Percentiles rank a stretch among this genome's conserved stretches.
Evolutionary conservation across 2,329 filamentous ascomycete species (phyloP).

Genomic region (Phialocephala subalpina): DNA sequence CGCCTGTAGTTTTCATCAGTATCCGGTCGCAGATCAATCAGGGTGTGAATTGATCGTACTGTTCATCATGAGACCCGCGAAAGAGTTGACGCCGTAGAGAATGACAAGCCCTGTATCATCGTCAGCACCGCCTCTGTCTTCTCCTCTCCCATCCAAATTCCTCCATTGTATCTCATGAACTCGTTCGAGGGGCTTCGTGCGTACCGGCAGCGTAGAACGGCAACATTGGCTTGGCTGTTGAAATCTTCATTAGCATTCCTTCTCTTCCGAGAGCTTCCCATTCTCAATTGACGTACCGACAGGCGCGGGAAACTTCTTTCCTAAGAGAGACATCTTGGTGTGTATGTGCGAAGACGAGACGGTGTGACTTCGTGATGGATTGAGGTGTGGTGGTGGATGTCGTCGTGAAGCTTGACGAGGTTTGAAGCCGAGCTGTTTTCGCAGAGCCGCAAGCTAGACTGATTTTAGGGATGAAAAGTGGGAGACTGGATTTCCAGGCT

Average conservation of each 20-base stretch:
- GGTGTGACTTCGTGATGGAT: conserved; percentile 23
- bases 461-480: not conserved
- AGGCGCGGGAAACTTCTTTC: conserved; percentile 84
- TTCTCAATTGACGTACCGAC: conserved; percentile 70
- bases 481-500: not conserved
- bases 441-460: conserved; percentile 24
- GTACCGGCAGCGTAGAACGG: conserved; percentile 96
- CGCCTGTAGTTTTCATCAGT: conserved; percentile 62
- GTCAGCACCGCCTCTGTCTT: conserved; percentile 28
- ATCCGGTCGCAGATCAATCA: conserved; percentile 3
- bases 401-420: conserved; percentile 24
- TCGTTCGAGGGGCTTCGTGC: conserved; percentile 46
- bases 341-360: conserved; percentile 48
- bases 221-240: conserved; percentile 84
- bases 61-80: conserved; percentile 78
- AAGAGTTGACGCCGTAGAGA: conserved; percentile 89
- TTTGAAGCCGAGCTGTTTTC: conserved; percentile 30
- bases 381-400: conserved; percentile 26
- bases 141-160: not conserved
- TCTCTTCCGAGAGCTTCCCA: conserved; percentile 21
- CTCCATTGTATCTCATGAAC: not conserved
- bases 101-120: conserved; percentile 74
- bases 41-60: conserved; percentile 66
- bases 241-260: conserved; percentile 35
- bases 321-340: conserved; percentile 78